A percentile compares a stretch with the other conserved stretches of the same genome.
These are phyloP conservation scores for Dichotomopilus funicola DNA, from an alignment of 2,329 filamentous ascomycete species.

Conservation along the genomic window DNA sequence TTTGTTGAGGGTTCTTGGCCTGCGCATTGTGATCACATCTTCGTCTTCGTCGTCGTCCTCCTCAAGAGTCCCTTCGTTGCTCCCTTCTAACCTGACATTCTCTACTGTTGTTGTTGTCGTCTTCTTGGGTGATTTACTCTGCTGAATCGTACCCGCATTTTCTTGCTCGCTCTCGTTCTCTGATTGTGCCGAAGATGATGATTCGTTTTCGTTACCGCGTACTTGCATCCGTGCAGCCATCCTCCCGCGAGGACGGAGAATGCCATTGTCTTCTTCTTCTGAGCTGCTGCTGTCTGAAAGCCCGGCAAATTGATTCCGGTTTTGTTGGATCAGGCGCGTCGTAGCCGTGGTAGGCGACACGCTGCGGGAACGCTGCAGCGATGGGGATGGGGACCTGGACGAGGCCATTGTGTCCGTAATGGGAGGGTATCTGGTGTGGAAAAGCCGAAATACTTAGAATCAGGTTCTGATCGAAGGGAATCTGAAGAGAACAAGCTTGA, in stretches of 20 bases:
- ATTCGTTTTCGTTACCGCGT: constrained; percentile 14
- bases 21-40: constrained; percentile 35
- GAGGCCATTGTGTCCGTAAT: constrained; percentile 40
- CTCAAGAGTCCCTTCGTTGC: background rate
- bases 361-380: constrained; percentile 13
- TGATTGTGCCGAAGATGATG: constrained; percentile 18
- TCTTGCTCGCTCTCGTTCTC: constrained; percentile 16
- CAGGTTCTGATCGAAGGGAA: too few relatives aligned
- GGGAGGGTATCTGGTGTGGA: background rate
- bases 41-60: constrained; percentile 35
- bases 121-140: background rate
- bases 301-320: constrained; percentile 12
- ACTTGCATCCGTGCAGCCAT: constrained; percentile 59
- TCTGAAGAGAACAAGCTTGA: constrained; percentile 2
- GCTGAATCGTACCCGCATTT: constrained; percentile 8
- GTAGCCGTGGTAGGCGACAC: constrained; percentile 14
- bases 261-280: constrained; percentile 36
- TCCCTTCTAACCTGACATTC: too few relatives aligned
- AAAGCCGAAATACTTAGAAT: background rate
- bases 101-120: background rate
- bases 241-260: constrained; percentile 53
- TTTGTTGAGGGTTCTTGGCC: constrained; percentile 32
- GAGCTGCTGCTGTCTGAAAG: constrained; percentile 17
- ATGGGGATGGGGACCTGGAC: constrained; percentile 34
- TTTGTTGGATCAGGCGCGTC: constrained; percentile 9